Base-by-base conservation (phyloP, 164 flowering plant species). In the Santalum album region DNA sequence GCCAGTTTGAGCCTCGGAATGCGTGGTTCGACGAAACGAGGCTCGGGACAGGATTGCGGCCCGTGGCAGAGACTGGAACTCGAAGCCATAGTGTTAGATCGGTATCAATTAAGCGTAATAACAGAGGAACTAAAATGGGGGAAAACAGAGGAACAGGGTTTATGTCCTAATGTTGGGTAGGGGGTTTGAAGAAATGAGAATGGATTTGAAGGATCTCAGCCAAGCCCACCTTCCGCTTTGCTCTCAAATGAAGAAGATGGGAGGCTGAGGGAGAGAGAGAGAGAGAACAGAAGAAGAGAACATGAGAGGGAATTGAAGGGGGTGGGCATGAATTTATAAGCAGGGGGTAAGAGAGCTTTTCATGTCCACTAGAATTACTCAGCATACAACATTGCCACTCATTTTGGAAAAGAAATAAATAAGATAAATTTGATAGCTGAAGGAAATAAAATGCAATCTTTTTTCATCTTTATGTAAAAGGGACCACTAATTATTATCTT, bases 41-140 rank as follows among this genome's bases (percentile, higher is more conserved):
- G 76, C 51, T 77, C 79, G 23, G 71, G 71, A 32, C 72, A 72
- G 19, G 75, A 61, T 55, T 69, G 77, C 19, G 72, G 17, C 25
- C 74, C 75, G 55, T 69, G 78, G 40, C 65, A 71, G 1, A 75
- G 62, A 20, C 55, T 74, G 7, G 79, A 60, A 20, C 55, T 72
- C 3, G 79, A 70, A 15, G 81, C 39, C 77, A 60, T 72, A 68
- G 44, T 64, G 59, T 23, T 62, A 1, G 10, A 32, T 32, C 12
- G 36, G 36, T 32, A 32, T 6, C 12, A 0, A 32, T 32, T 32
- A 32, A 12, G 12, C 12, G 12, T 1, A 38, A 9, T 12, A 11
- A 2, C 40, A 7, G 40, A 36, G 40, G 16, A 43, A 48, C 36
- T n/a, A 40, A 42, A 20, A 55, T 17, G 22, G 20, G n/a, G 2